Percentiles rank a stretch among this genome's conserved stretches.
Evolutionary conservation across 1,139 yeast genomes (phyloP).

Genomic region (Spathaspora sp.): DNA sequence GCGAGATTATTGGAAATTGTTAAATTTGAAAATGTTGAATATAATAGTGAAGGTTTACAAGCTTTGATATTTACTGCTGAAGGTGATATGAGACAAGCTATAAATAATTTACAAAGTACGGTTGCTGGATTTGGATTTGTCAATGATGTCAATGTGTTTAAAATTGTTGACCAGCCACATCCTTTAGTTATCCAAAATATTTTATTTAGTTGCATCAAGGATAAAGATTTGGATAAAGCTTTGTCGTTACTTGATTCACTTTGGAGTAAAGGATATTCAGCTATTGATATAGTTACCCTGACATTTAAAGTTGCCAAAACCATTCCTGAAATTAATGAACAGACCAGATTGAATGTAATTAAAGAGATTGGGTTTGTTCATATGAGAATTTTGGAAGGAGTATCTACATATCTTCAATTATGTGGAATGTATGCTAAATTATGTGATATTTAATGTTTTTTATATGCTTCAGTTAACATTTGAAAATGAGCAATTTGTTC

Average conservation of each 20-base stretch:
- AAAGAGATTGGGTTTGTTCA: conserved; percentile 88
- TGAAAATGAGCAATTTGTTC: conserved; percentile 64
- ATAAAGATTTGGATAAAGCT: conserved; percentile 62
- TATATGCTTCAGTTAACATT: conserved; percentile 60
- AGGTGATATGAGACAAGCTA: conserved; percentile 98
- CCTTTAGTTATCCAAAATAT: conserved; percentile 82
- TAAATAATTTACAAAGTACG: conserved; percentile 90
- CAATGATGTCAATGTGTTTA: conserved; percentile 87
- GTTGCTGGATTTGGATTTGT: conserved; percentile 93
- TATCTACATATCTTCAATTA: conserved; percentile 79
- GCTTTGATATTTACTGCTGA: conserved; percentile 96
- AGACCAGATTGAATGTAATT: conserved; percentile 68
- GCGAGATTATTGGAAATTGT: conserved; percentile 73
- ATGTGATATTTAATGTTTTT: conserved; percentile 25
- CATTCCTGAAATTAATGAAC: conserved; percentile 65
- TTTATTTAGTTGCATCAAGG: conserved; percentile 51
- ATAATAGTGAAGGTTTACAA: conserved; percentile 86
- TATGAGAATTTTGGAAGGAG: conserved; percentile 92
- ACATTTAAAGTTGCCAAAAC: conserved; percentile 85
- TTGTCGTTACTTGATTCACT: conserved; percentile 63
- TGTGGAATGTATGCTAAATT: conserved; percentile 80
- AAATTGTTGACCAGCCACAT: conserved; percentile 95
- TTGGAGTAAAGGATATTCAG: conserved; percentile 91
- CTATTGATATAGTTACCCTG: conserved; percentile 89
- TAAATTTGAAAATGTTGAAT: conserved; percentile 68